These are phyloP conservation scores for Trichophyton benhamiae DNA, from an alignment of 2,329 filamentous ascomycete species.

Conservation along the genomic window DNA sequence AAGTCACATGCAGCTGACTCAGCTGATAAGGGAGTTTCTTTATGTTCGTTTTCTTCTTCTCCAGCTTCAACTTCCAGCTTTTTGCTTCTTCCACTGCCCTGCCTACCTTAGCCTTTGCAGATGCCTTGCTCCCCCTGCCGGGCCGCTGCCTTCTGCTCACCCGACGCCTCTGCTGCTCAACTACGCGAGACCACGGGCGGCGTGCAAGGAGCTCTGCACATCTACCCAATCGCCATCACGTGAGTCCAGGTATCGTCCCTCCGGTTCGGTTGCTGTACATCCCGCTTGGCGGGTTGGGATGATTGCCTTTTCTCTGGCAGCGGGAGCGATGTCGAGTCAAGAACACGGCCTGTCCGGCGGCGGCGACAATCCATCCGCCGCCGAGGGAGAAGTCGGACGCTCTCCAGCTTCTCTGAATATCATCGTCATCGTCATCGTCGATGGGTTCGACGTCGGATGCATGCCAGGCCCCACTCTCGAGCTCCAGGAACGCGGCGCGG, in stretches of 20 bases:
- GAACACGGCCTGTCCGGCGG: not conserved
- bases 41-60: too few species aligned
- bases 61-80: not conserved
- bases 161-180: not conserved
- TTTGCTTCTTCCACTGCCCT: not conserved
- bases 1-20: slow-evolving; percentile 4
- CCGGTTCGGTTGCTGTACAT: not conserved
- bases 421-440: not conserved
- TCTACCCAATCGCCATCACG: slow-evolving; percentile 1
- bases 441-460: not conserved
- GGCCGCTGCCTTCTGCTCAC: not conserved
- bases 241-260: not conserved
- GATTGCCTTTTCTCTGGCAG: not conserved
- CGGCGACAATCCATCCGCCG: not conserved
- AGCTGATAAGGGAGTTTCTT: not conserved
- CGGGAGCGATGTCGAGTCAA: not conserved
- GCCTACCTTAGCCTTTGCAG: not conserved
- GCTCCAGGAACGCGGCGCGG: slow-evolving; percentile 1
- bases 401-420: not conserved
- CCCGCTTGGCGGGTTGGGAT: not conserved
- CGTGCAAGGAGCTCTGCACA: slow-evolving; percentile 2
- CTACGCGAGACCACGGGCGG: not conserved
- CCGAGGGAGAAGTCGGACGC: not conserved
- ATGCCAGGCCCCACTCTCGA: not conserved
- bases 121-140: not conserved